A percentile compares a stretch with the other conserved stretches of the same genome.
Evolutionary conservation across 1,284 basidiomycete species (phyloP).

Genomic region (Cutaneotrichosporon sp.): DNA sequence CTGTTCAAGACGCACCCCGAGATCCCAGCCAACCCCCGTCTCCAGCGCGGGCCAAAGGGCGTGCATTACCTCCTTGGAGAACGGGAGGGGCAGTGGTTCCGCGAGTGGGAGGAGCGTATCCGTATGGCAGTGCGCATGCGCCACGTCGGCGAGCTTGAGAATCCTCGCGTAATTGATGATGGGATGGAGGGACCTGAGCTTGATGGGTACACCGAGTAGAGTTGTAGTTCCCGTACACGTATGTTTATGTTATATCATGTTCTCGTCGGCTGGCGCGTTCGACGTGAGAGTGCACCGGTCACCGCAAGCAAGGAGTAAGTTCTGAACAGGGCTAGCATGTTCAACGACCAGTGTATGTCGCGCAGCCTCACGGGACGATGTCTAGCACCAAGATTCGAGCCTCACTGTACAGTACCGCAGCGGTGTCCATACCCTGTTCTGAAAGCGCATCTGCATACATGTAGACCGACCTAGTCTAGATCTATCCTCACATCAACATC

Average conservation of each 20-base stretch:
- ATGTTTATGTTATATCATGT: neutral
- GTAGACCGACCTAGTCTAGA: too few species aligned
- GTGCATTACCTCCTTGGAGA: constrained; percentile 57
- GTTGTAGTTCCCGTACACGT: neutral
- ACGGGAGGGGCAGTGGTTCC: constrained; percentile 73
- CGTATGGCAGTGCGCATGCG: constrained; percentile 57
- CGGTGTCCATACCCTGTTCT: too few species aligned
- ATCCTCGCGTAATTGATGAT: constrained; percentile 16
- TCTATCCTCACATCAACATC: too few species aligned
- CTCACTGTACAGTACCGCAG: too few species aligned
- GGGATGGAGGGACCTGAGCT: constrained; percentile 21
- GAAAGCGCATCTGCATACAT: too few species aligned
- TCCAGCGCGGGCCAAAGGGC: constrained; percentile 43
- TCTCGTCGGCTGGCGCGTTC: too few species aligned
- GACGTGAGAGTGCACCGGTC: too few species aligned
- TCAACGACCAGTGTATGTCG: too few species aligned
- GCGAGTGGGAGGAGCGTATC: constrained; percentile 66
- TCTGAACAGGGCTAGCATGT: too few species aligned
- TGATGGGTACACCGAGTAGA: constrained; percentile 25
- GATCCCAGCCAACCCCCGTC: constrained; percentile 32
- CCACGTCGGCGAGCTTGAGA: constrained; percentile 38
- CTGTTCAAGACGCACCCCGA: constrained; percentile 45
- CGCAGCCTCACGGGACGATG: too few species aligned
- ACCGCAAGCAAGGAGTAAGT: too few species aligned
- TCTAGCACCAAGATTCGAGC: too few species aligned